These are phyloP conservation scores for Sclerotiophoma versabilis DNA, from an alignment of 2,329 filamentous ascomycete species.

Conservation along the genomic window DNA sequence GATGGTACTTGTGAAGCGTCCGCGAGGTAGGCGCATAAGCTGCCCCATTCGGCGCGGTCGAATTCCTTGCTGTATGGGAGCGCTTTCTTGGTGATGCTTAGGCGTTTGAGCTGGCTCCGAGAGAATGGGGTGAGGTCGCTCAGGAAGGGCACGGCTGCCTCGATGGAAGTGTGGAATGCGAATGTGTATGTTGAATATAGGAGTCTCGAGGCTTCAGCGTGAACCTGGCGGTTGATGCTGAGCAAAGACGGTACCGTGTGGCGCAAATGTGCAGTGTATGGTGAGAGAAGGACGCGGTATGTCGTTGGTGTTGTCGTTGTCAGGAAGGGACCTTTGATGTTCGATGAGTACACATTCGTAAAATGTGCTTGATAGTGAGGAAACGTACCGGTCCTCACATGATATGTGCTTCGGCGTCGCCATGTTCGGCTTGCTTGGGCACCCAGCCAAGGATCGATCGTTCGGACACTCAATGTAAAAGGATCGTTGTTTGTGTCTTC, in stretches of 20 bases:
- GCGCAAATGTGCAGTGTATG: slow-evolving; percentile 56
- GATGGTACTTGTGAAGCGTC: not conserved
- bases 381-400: slow-evolving; percentile 43
- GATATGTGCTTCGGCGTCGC: slow-evolving; percentile 50
- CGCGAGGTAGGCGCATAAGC: slow-evolving; percentile 56
- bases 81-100: slow-evolving; percentile 64
- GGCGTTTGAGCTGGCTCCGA: slow-evolving; percentile 56
- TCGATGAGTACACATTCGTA: slow-evolving; percentile 22
- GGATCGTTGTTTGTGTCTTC: slow-evolving; percentile 39
- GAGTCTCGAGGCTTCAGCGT: slow-evolving; percentile 63
- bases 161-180: slow-evolving; percentile 66
- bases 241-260: slow-evolving; percentile 43
- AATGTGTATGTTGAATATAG: slow-evolving; percentile 66
- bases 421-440: slow-evolving; percentile 33
- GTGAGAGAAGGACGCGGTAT: slow-evolving; percentile 59
- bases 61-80: slow-evolving; percentile 62
- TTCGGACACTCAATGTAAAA: slow-evolving; percentile 53
- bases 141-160: slow-evolving; percentile 67
- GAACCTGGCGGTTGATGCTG: slow-evolving; percentile 47
- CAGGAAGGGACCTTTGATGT: slow-evolving; percentile 50
- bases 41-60: slow-evolving; percentile 63
- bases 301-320: slow-evolving; percentile 60
- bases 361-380: slow-evolving; percentile 1
- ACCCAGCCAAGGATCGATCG: slow-evolving; percentile 51
- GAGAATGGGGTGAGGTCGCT: slow-evolving; percentile 61